These are phyloP conservation scores for Colletotrichum sp. DNA, from an alignment of 2,329 filamentous ascomycete species.

Conservation along the genomic window DNA sequence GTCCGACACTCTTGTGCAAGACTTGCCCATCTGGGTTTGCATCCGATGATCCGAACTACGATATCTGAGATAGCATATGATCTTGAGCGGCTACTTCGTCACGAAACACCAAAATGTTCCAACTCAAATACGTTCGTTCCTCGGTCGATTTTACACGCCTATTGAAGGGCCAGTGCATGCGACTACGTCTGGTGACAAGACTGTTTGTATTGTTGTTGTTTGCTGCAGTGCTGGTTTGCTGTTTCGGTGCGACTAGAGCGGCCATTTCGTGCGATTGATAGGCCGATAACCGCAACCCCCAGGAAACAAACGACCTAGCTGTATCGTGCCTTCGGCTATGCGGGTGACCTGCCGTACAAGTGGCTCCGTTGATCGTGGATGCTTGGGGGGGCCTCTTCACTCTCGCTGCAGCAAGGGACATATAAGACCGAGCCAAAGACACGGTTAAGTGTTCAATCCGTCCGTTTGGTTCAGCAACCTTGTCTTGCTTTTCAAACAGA, in stretches of 20 bases:
- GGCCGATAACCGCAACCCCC: constrained; percentile 6
- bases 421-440: neutral
- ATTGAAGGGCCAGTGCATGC: neutral
- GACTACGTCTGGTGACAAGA: neutral
- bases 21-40: neutral
- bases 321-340: constrained; percentile 3
- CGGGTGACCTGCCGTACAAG: constrained; percentile 2
- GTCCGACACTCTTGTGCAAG: neutral
- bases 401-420: neutral
- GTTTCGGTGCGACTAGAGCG: constrained; percentile 3
- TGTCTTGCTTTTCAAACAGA: neutral
- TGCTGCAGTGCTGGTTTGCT: neutral
- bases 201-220: neutral
- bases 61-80: neutral
- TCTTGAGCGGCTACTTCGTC: neutral
- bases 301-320: neutral
- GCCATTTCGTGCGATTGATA: constrained; percentile 12
- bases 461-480: neutral
- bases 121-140: neutral
- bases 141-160: neutral
- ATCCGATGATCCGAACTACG: neutral
- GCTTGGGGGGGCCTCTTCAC: neutral
- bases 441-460: neutral
- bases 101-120: neutral
- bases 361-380: neutral